phyloP scores from a whole-genome alignment of 2,329 filamentous ascomycete species.

The Fusarium sp. region DNA sequence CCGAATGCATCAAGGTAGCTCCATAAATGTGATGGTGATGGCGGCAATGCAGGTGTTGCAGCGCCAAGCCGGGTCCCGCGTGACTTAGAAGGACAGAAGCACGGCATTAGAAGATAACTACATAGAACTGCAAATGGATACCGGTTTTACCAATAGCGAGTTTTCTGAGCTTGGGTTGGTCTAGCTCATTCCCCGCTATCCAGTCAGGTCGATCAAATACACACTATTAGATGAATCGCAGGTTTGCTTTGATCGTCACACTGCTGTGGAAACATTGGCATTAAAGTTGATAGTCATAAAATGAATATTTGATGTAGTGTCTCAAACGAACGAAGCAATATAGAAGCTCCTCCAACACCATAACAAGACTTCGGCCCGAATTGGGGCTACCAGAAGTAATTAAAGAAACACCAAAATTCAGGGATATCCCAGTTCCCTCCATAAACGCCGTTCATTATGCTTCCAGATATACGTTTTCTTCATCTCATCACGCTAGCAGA shows the following conservation, averaged over 20 bases:
- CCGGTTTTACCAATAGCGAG: neutral
- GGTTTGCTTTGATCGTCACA: neutral
- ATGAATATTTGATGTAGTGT: neutral
- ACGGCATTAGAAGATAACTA: conserved; percentile 7
- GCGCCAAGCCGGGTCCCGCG: conserved; percentile 22
- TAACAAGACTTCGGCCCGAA: conserved; percentile 16
- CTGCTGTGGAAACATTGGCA: fast-evolving
- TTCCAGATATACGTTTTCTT: conserved; percentile 42
- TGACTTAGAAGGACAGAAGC: conserved; percentile 10
- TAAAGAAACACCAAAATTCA: conserved; percentile 16
- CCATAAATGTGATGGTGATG: conserved; percentile 20
- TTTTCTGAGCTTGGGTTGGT: neutral
- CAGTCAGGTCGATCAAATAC: neutral
- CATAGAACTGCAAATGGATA: conserved; percentile 32
- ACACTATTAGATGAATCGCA: neutral
- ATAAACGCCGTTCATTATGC: conserved; percentile 44
- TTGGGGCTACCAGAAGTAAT: neutral
- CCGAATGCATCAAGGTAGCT: conserved; percentile 35
- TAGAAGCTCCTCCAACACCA: conserved; percentile 42
- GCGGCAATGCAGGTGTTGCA: conserved; percentile 20
- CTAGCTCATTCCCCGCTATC: neutral
- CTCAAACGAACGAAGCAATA: conserved; percentile 16
- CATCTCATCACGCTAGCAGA: conserved; percentile 47
- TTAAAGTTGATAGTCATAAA: neutral
- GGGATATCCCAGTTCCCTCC: conserved; percentile 29